These are phyloP conservation scores for Mycena chlorophos DNA, from an alignment of 768 basidiomycete species.

Conservation along the genomic window DNA sequence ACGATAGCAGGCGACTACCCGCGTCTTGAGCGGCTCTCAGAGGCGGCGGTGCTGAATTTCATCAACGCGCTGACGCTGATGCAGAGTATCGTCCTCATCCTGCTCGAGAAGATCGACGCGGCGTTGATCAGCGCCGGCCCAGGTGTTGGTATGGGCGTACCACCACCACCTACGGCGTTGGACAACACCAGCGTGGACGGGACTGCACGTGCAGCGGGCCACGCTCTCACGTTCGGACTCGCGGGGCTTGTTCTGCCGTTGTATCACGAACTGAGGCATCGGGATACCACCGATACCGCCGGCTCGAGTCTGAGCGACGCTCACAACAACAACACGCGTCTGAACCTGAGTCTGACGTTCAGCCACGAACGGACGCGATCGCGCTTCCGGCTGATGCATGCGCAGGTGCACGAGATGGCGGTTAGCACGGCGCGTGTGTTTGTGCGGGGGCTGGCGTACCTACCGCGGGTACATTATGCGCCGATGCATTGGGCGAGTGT, in stretches of 20 bases:
- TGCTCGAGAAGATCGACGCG: constrained; percentile 1
- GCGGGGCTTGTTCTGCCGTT: background rate
- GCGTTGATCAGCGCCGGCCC: background rate
- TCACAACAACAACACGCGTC: background rate
- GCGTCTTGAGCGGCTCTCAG: constrained; percentile 8
- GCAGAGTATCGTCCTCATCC: constrained; percentile 1
- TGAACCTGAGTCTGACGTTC: background rate
- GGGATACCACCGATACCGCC: background rate
- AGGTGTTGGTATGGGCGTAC: background rate
- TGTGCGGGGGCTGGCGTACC: background rate
- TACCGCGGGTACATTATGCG: background rate
- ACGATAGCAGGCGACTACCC: constrained; percentile 8
- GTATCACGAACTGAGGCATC: background rate
- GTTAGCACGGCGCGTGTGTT: background rate
- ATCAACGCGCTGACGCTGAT: background rate
- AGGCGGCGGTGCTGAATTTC: constrained; percentile 3
- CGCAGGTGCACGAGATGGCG: constrained; percentile 1
- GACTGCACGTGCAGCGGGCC: background rate
- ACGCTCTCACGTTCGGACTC: background rate
- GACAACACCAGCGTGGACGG: background rate
- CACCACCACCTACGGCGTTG: background rate
- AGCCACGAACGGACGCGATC: background rate
- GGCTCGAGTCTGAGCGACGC: background rate
- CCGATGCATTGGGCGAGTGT: background rate
- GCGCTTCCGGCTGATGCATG: background rate